Base-by-base conservation (phyloP, 2,329 filamentous ascomycete genomes). In the Phialemoniopsis sp. region DNA sequence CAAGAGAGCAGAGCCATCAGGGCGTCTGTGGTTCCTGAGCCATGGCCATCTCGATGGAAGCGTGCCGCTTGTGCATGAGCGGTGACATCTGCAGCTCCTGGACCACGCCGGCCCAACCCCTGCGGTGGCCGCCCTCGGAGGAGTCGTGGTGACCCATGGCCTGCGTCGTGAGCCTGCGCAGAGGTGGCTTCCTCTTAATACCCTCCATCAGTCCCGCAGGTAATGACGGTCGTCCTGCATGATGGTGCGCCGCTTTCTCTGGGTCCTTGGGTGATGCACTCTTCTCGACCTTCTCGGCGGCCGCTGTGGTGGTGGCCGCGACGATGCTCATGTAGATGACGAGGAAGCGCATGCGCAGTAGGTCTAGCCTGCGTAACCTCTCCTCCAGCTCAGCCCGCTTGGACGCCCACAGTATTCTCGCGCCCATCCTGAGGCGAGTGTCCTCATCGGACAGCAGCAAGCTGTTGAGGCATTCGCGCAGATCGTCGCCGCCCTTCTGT, bases 301-400 rank as follows among this genome's bases (percentile, higher is more conserved):
- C 58, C 26, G 53, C 58, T 4, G 58, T 40, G 46, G 58, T 38
- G 42, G 56, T 40, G 10, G 63, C 57, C 12, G 71, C 64, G 38
- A 82, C 67, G 44, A 80, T 70, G 46, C 78, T 74, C 74, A 83
- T 76, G 56, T 80, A 81, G 29, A 80, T 68, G 29, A 82, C 76
- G 26, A 83, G 60, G 53, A 83, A 82, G 44, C 79, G 72, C 76
- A 80, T 81, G 54, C 79, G 70, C 53, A 83, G 56, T 50, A 82
- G 58, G 49, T 83, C 80, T 31, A 83, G 62, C 34, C 78, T 66
- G 40, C 74, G 69, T 39, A 82, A 63, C 37, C 74, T 70, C 47
- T 79, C 76, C 54, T 80, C 74, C 36, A 84, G 60, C 37, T 67
- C 64, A 37, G 57, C 58, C 48, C 75, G 70, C 52, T 73, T 73